Conservation (phyloP, 2,329 filamentous ascomycete species). For the Ceratocystis diversiconidia region DNA sequence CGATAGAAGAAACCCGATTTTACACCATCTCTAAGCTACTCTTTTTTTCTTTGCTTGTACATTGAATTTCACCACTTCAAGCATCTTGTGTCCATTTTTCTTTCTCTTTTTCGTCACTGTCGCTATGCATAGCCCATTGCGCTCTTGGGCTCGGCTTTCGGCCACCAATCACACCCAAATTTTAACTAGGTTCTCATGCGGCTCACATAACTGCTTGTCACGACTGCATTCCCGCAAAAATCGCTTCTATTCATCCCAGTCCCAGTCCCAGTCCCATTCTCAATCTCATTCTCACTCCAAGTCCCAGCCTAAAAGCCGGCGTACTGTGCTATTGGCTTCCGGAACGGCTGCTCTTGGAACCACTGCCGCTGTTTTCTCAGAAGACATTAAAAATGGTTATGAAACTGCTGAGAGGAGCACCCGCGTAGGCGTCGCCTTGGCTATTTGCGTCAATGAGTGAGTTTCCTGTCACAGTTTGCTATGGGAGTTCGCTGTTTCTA, state of each 20-base stretch:
- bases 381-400: slow-evolving; percentile 63
- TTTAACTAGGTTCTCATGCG: neutral
- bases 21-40: neutral
- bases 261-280: neutral
- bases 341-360: slow-evolving; percentile 37
- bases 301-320: slow-evolving; percentile 14
- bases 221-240: neutral
- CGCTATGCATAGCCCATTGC: slow-evolving; percentile 14
- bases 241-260: slow-evolving; percentile 12
- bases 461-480: slow-evolving; percentile 14
- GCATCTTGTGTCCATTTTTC: neutral
- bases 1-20: slow-evolving; percentile 1
- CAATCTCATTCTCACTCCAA: neutral
- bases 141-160: slow-evolving; percentile 15
- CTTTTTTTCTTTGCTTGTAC: neutral
- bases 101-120: neutral
- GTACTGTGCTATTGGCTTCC: slow-evolving; percentile 35
- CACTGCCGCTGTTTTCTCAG: slow-evolving; percentile 40
- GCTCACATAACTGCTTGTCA: neutral
- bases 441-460: slow-evolving; percentile 80
- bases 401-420: slow-evolving; percentile 63
- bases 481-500: neutral
- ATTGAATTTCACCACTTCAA: neutral
- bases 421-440: slow-evolving; percentile 60
- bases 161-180: slow-evolving; percentile 3